Base-by-base conservation (phyloP, 805 yeast species). In the Scheffersomyces amazonensis region DNA sequence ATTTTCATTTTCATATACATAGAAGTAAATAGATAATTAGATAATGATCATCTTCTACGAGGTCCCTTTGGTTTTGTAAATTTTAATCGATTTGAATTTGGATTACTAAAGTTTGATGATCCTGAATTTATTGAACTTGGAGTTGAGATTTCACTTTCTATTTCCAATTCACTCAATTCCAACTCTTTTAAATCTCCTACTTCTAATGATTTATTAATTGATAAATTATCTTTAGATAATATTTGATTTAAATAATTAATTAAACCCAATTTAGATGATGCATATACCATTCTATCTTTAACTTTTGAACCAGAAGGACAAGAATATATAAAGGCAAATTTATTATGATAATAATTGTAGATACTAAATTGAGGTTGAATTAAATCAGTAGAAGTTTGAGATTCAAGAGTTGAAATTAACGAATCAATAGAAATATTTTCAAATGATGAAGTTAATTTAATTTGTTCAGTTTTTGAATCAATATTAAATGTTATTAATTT, bases 221-320 rank as follows among this genome's bases (percentile, higher is more conserved):
- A 40, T 17, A 49, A 45, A 13, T 40, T 43, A 8, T 56, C 53
- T 24, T 71, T 48, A 1, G 54, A 56, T 31, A 62, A 62, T 6
- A 53, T 40, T 15, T 54, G 44, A 42, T 72, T 68, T 53, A 85
- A 64, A 41, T 74, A 69, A 32, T 67, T 70, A 23, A 80, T 60
- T 38, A 84, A 71, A 6, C 83, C 84, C 36, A 70, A 72, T 54
- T 81, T 83, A 44, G 83, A 83, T 2, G 96, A 77, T 1, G 99
- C 98, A 54, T 89, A 88, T 35, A 89, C 59, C 97, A 91, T 91
- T 51, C 98, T 76, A 36, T 89, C 93, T 59, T 83, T 85, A 29
- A 93, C 93, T 61, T 81, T 82, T 31, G 96, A 83, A 1, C 90
- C 89, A 0, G 95, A 80, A 3, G 99, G 98, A 60, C 96, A 90